These are phyloP conservation scores for Adansonia grandidieri DNA, from an alignment of 441 rosid species.

Conservation along the genomic window DNA sequence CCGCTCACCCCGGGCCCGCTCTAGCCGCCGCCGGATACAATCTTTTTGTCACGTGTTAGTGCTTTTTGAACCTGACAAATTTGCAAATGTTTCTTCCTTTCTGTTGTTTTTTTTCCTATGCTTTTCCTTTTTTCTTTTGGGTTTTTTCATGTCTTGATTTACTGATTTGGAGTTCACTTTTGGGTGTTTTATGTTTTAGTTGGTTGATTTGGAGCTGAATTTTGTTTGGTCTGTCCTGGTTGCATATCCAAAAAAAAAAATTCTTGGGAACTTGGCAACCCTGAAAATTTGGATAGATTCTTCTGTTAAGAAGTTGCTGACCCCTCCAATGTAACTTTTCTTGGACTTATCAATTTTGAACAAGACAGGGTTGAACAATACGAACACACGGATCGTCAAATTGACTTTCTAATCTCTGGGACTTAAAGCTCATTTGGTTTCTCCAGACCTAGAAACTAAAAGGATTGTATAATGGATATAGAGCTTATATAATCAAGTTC, in stretches of 20 bases:
- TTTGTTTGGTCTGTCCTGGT: background rate
- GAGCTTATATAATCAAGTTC: no score
- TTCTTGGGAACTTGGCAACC: no score
- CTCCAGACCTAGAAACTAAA: background rate
- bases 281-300: background rate
- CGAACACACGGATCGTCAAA: no score
- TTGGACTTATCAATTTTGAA: no score
- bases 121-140: no score
- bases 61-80: background rate
- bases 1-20: conserved; percentile 30
- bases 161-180: background rate
- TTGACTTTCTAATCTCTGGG: background rate
- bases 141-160: background rate
- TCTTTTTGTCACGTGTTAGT: conserved; percentile 60
- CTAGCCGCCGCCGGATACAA: conserved; percentile 33
- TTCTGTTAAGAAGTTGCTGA: background rate
- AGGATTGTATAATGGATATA: background rate
- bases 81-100: background rate
- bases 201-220: conserved; percentile 8
- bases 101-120: background rate
- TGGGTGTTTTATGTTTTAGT: background rate
- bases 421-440: background rate
- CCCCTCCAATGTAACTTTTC: background rate
- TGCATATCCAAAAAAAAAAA: no score
- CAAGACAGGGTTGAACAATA: no score